A percentile compares a stretch with the other conserved stretches of the same genome.
Conservation (phyloP, 139 green algal genomes). For the Klebsormidium nitens region DNA sequence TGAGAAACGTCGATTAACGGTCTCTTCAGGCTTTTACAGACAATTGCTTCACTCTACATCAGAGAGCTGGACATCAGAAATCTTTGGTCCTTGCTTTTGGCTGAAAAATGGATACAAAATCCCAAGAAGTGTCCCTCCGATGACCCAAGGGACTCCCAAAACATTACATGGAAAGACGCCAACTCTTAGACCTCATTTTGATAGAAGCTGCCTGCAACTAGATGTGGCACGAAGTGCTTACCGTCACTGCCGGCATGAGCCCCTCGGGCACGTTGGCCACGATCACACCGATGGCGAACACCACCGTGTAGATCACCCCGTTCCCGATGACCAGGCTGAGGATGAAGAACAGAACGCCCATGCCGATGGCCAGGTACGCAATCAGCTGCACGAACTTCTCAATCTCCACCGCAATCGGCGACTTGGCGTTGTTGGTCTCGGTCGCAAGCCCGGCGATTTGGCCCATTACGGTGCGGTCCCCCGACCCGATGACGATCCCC, state of each 20-base stretch:
- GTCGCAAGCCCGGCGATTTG: conserved; percentile 43
- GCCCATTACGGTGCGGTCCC: conserved; percentile 44
- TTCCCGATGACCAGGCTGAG: conserved; percentile 41
- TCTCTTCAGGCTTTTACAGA: too few relatives aligned
- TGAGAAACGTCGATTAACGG: background rate
- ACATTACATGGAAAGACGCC: too few relatives aligned
- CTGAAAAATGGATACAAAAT: too few relatives aligned
- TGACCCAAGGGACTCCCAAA: too few relatives aligned
- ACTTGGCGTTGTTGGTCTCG: conserved; percentile 31
- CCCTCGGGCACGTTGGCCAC: conserved; percentile 53
- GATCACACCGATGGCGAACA: conserved; percentile 64
- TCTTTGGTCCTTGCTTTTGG: too few relatives aligned
- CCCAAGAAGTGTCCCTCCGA: too few relatives aligned
- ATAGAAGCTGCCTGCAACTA: too few relatives aligned
- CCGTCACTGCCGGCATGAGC: conserved; percentile 46
- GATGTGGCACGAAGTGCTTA: too few relatives aligned
- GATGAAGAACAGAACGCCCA: conserved; percentile 47
- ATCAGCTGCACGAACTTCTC: conserved; percentile 37
- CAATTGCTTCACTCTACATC: too few relatives aligned
- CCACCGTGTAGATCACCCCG: conserved; percentile 41
- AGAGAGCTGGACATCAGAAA: too few relatives aligned
- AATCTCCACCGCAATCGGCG: conserved; percentile 39
- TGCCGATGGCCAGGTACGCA: conserved; percentile 31
- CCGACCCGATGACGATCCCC: conserved; percentile 37
- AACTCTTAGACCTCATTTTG: too few relatives aligned